Evolutionary conservation across 2,329 filamentous ascomycete species (phyloP).

Genomic region (Colletotrichum sidae): DNA sequence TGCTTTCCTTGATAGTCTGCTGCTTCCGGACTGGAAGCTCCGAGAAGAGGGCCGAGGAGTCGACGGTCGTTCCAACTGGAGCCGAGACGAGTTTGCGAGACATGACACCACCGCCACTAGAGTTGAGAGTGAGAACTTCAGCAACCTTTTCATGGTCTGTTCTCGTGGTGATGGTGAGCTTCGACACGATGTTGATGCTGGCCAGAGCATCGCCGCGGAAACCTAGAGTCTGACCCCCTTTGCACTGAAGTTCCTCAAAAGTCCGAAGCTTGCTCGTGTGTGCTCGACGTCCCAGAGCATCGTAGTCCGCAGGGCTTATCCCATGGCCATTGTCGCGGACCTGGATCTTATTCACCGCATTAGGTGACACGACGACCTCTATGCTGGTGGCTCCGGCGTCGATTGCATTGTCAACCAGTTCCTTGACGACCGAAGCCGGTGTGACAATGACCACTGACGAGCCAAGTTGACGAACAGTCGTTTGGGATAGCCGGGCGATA

Average conservation of each 20-base stretch:
- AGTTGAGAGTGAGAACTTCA: constrained; percentile 56
- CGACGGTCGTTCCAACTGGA: constrained; percentile 77
- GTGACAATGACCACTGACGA: constrained; percentile 71
- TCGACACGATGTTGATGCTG: constrained; percentile 70
- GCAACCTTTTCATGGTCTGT: constrained; percentile 71
- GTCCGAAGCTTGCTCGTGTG: constrained; percentile 79
- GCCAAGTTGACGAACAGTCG: constrained; percentile 67
- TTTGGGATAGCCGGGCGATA: constrained; percentile 61
- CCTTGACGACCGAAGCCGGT: constrained; percentile 75
- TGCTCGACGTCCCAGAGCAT: constrained; percentile 71
- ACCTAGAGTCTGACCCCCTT: constrained; percentile 73
- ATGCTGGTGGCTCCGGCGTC: constrained; percentile 77
- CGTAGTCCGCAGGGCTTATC: constrained; percentile 71
- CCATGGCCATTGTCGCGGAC: constrained; percentile 81
- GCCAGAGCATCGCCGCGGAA: constrained; percentile 82
- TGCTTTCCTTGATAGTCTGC: constrained; percentile 65
- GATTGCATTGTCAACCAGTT: constrained; percentile 81
- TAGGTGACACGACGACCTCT: constrained; percentile 71
- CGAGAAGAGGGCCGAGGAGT: constrained; percentile 68
- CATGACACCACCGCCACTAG: constrained; percentile 53
- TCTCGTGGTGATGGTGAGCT: constrained; percentile 72
- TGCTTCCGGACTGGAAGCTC: constrained; percentile 73
- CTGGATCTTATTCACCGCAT: constrained; percentile 76
- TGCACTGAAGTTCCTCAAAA: constrained; percentile 69
- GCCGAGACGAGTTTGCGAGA: constrained; percentile 56